Base-by-base conservation (phyloP, 257 asterid genomes). In the Solanum phureja region DNA sequence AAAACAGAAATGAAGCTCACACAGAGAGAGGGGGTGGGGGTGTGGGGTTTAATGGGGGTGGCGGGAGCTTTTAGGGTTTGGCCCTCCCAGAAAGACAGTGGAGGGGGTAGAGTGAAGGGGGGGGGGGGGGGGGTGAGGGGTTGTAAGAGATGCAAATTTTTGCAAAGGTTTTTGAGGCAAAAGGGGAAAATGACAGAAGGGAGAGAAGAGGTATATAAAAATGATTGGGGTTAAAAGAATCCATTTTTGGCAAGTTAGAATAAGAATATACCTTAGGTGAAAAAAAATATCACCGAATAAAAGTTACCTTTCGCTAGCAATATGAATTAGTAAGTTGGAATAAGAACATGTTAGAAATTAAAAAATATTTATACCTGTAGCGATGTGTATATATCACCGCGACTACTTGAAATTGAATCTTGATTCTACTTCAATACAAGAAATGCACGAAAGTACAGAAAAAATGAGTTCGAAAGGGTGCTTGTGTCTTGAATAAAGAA, bases 51-150 rank as follows among this genome's bases (percentile, higher is more conserved):
- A 24, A 24, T 38, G 24, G 85, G 85, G 44, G 42, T 81, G 86
- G 86, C 86, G 68, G 69, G 86, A 82, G 86, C 35, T 18, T 82
- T 82, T 82, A 82, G 86, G 86, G 86, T 82, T 82, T 82, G 42
- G 86, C 69, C 27, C 86, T 81, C 69, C 23, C 8, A 42, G 68
- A 66, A 81, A 82, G 71, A 49, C 71, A 49, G 71, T 82, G 19
- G 71, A 49, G 11, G 40, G 69, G 44, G 27, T 27, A 34, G 66
- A 46, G 66, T 44, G 66, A 49, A 1, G 11, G n/a, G 4, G 84
- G 6, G 24, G 13, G 29, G 27, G 6, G 3, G 0, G 49, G 83
- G 16, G 8, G 64, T 19, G 64, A 13, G 64, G 66, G 35, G 19
- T 49, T 5, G 86, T 49, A 37, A 82, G 69, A 49, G 69, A 82